Evolutionary conservation across 106 monocot species (phyloP).

Genomic region (Narthecium ossifragum): DNA sequence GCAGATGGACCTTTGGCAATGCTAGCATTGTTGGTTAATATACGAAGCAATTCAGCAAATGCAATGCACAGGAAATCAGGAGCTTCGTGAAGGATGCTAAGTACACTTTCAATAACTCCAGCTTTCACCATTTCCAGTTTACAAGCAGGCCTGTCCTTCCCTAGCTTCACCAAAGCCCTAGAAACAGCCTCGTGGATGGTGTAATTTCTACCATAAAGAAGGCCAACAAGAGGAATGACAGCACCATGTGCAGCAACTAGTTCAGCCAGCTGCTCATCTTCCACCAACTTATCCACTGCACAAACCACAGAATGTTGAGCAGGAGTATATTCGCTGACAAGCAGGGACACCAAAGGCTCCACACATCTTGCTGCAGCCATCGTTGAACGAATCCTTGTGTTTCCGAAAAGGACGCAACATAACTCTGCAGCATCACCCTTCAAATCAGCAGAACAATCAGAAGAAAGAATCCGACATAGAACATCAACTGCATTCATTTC

Average conservation of each 20-base stretch:
- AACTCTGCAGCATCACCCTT: constrained; percentile 96
- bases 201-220: constrained; percentile 68
- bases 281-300: constrained; percentile 85
- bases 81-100: constrained; percentile 72
- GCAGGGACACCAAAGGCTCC: constrained; percentile 77
- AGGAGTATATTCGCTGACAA: constrained; percentile 48
- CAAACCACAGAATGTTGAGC: constrained; percentile 82
- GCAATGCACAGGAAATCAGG: constrained; percentile 87
- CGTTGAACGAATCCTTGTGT: constrained; percentile 78
- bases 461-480: constrained; percentile 87
- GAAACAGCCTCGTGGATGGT: constrained; percentile 78
- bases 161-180: constrained; percentile 84
- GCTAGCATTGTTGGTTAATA: constrained; percentile 95
- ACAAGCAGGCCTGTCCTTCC: constrained; percentile 82
- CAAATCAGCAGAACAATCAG: constrained; percentile 73
- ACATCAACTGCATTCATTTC: constrained; percentile 97
- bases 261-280: constrained; percentile 91
- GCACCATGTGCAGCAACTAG: constrained; percentile 80
- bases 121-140: constrained; percentile 97
- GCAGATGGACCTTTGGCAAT: constrained; percentile 86
- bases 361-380: constrained; percentile 86
- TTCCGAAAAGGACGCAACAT: constrained; percentile 86
- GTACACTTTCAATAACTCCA: constrained; percentile 83
- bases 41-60: constrained; percentile 84
- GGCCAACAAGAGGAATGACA: constrained; percentile 78